phyloP scores from a whole-genome alignment of 2,329 filamentous ascomycete genomes.

The Cladosporium sphaerospermum region DNA sequence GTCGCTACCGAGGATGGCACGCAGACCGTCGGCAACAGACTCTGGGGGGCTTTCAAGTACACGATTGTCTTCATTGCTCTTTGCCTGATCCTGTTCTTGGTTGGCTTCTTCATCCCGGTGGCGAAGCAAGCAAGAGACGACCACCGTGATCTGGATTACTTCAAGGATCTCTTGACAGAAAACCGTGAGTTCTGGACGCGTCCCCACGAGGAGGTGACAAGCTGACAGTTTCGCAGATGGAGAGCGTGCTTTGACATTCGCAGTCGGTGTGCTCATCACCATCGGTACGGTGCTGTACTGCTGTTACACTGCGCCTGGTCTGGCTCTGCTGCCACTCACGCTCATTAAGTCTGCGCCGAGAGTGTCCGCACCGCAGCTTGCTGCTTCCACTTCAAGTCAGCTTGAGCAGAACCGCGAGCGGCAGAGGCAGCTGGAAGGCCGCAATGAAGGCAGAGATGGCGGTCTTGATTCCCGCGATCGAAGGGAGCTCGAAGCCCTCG shows the following conservation, averaged over 20 bases:
- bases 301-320: conserved; percentile 79
- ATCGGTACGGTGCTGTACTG: conserved; percentile 81
- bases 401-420: conserved; percentile 85
- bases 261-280: conserved; percentile 78
- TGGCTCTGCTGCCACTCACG: conserved; percentile 81
- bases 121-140: conserved; percentile 58
- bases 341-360: conserved; percentile 89
- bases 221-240: conserved; percentile 50
- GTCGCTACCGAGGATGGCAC: conserved; percentile 74
- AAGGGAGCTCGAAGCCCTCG: conserved; percentile 77
- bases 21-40: conserved; percentile 62
- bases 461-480: conserved; percentile 78
- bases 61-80: conserved; percentile 78
- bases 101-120: conserved; percentile 90
- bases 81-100: conserved; percentile 74
- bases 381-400: conserved; percentile 69
- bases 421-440: conserved; percentile 83
- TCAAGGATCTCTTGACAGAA: conserved; percentile 74
- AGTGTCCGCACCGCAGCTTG: conserved; percentile 73
- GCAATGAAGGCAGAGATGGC: conserved; percentile 67
- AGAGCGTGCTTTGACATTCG: conserved; percentile 87
- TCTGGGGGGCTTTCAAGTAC: conserved; percentile 86
- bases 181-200: conserved; percentile 53
- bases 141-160: conserved; percentile 81
- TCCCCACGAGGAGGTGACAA: background rate